Percentiles rank a stretch among this genome's conserved stretches.
These are phyloP conservation scores for Phascolomyces articulosus DNA, from an alignment of 371 early-diverging fungal species.

Conservation along the genomic window DNA sequence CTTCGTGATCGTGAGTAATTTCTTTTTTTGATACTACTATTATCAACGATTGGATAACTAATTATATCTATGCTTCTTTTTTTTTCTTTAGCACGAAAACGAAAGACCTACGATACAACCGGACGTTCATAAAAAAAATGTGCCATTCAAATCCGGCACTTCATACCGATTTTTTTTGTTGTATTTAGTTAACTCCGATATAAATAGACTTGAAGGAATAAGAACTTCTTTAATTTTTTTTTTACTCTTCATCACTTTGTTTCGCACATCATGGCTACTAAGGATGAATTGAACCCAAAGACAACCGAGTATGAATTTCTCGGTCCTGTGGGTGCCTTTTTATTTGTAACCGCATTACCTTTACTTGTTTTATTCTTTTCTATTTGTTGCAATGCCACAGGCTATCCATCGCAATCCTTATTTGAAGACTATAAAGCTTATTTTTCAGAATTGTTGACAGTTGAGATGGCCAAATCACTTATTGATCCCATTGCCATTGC, in stretches of 20 bases:
- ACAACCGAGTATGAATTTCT: constrained; percentile 76
- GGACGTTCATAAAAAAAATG: neutral
- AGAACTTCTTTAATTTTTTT: neutral
- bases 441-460: constrained; percentile 16
- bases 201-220: neutral
- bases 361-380: constrained; percentile 57
- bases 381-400: constrained; percentile 38
- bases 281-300: constrained; percentile 49
- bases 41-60: neutral
- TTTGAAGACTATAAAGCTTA: constrained; percentile 25
- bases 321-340: constrained; percentile 80
- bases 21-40: neutral
- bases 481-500: constrained; percentile 56
- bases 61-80: neutral
- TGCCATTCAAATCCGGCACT: neutral
- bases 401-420: constrained; percentile 43
- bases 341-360: constrained; percentile 66
- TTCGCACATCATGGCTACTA: neutral
- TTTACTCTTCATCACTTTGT: neutral
- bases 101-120: constrained; percentile 17
- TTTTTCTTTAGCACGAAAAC: constrained; percentile 19
- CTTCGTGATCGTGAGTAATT: constrained; percentile 54
- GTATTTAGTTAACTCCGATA: neutral
- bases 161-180: neutral
- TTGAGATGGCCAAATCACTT: constrained; percentile 26